phyloP scores from a whole-genome alignment of 352 stramenopile species.

The Globisporangium alternatum region DNA sequence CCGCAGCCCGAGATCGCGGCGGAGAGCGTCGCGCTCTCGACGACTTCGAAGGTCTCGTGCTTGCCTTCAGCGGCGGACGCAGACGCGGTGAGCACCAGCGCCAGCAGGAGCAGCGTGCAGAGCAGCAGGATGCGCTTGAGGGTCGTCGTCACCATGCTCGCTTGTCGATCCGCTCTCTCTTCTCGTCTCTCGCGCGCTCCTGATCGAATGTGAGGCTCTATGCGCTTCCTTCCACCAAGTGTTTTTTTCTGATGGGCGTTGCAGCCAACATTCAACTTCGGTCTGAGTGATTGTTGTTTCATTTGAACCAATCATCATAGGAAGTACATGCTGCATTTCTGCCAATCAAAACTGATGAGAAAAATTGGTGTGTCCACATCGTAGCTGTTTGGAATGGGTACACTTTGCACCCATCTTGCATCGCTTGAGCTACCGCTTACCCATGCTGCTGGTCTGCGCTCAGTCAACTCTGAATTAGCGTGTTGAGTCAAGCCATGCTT shows the following conservation, averaged over 20 bases:
- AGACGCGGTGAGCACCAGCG: neutral
- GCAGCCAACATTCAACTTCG: too few relatives aligned
- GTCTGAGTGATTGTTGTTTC: too few relatives aligned
- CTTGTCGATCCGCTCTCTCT: too few relatives aligned
- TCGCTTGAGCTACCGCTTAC: too few relatives aligned
- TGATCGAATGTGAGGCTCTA: too few relatives aligned
- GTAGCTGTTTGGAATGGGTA: neutral
- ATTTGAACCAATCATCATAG: too few relatives aligned
- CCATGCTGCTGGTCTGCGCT: too few relatives aligned
- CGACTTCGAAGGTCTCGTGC: constrained; percentile 22
- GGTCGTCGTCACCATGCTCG: neutral
- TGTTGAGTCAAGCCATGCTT: too few relatives aligned
- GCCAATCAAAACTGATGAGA: neutral
- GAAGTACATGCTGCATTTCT: neutral
- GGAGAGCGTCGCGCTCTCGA: constrained; percentile 38
- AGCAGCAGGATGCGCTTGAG: neutral
- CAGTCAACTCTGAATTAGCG: too few relatives aligned
- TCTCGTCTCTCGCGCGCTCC: too few relatives aligned
- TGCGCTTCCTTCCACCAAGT: too few relatives aligned
- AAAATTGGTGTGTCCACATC: neutral
- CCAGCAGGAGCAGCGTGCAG: neutral
- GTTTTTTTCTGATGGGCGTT: too few relatives aligned
- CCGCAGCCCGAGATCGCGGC: constrained; percentile 53
- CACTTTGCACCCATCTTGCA: neutral
- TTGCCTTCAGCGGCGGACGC: neutral